Conservation (phyloP, 2,329 filamentous ascomycete genomes). For the Cadophora sp. region DNA sequence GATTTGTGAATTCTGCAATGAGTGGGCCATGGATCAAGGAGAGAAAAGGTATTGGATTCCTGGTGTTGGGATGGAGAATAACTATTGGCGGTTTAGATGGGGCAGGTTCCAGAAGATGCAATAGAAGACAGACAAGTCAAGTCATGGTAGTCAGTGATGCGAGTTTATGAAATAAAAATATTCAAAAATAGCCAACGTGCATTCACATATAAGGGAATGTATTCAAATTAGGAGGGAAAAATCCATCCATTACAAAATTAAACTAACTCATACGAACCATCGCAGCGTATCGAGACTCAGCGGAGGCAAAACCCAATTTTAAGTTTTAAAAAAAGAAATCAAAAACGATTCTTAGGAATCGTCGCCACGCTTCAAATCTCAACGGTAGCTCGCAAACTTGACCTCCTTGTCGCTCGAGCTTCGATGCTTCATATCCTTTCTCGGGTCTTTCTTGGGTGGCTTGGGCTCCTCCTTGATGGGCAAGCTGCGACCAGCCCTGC, state of each 20-base stretch:
- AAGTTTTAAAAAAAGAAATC: no score
- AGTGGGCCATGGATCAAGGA: background rate
- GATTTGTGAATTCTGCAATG: background rate
- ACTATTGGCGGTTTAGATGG: background rate
- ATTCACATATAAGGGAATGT: background rate
- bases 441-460: no score
- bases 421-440: no score
- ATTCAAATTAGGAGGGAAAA: background rate
- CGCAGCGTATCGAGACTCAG: no score
- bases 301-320: no score
- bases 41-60: background rate
- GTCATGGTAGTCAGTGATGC: background rate
- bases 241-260: background rate
- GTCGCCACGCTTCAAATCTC: no score
- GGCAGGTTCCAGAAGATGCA: background rate
- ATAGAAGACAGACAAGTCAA: background rate
- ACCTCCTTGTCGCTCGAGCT: no score
- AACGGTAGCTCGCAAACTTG: no score
- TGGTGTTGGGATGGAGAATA: background rate
- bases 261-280: background rate
- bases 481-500: no score
- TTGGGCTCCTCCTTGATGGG: no score
- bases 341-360: background rate
- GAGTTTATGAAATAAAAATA: slow-evolving; percentile 8
- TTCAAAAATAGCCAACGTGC: slow-evolving; percentile 1